These are phyloP conservation scores for Calonectria fujianensis DNA, from an alignment of 2,329 filamentous ascomycete genomes.

Conservation along the genomic window DNA sequence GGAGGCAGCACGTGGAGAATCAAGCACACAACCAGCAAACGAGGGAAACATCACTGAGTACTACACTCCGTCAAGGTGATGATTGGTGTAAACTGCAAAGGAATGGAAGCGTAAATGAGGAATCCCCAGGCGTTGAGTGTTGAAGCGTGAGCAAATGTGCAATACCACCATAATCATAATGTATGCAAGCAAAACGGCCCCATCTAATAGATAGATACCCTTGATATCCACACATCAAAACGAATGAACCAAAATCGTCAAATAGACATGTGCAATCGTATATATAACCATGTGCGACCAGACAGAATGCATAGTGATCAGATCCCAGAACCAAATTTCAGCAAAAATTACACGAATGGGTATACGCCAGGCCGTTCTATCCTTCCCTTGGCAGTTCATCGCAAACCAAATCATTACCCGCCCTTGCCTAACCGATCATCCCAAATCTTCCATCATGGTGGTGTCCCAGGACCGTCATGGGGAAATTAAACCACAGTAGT, in stretches of 20 bases:
- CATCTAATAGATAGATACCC: slow-evolving; percentile 14
- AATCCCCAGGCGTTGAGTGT: not conserved
- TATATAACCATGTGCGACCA: not conserved
- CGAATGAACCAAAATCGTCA: not conserved
- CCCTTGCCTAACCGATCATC: slow-evolving; percentile 39
- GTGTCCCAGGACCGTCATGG: slow-evolving; percentile 22
- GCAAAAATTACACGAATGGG: slow-evolving; percentile 52
- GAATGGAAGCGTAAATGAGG: not conserved
- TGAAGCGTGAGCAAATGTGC: not conserved
- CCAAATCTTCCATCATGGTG: slow-evolving; percentile 44
- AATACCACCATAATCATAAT: slow-evolving; percentile 31
- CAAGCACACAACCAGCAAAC: slow-evolving; percentile 29
- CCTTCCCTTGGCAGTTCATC: slow-evolving; percentile 22
- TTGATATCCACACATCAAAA: not conserved
- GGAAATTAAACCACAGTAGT: slow-evolving; percentile 25
- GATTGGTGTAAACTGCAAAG: not conserved
- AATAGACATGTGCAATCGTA: not conserved
- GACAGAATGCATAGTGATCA: slow-evolving; percentile 37
- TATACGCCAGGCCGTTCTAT: slow-evolving; percentile 50
- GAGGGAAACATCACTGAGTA: slow-evolving; percentile 31
- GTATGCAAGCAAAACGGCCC: slow-evolving; percentile 8
- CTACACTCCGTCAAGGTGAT: slow-evolving; percentile 30
- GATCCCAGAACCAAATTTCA: slow-evolving; percentile 38
- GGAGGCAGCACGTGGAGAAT: slow-evolving; percentile 24
- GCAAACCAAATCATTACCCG: slow-evolving; percentile 35